A percentile compares a stretch with the other conserved stretches of the same genome.
Evolutionary conservation across 495 filamentous ascomycete species (phyloP).

Genomic region (Hypoxylon rickii): DNA sequence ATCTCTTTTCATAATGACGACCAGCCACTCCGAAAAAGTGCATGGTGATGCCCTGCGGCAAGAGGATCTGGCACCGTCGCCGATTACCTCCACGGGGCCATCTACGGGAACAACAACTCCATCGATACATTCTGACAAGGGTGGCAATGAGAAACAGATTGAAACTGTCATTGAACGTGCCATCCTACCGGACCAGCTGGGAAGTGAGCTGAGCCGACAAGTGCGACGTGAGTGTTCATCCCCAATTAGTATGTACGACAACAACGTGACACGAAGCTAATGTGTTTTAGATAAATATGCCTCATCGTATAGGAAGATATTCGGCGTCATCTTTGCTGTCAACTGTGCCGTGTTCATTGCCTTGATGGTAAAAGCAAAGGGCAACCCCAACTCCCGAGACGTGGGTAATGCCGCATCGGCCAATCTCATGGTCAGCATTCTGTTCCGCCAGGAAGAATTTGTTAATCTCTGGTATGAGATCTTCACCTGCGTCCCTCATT

Average conservation of each 20-base stretch:
- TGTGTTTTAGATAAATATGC: constrained; percentile 35
- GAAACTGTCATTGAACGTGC: constrained; percentile 26
- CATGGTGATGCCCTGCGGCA: constrained; percentile 20
- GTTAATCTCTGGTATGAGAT: constrained; percentile 72
- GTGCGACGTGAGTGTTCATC: constrained; percentile 30
- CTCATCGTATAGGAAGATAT: constrained; percentile 39
- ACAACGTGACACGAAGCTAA: constrained; percentile 18
- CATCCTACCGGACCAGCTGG: constrained; percentile 33
- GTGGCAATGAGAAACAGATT: constrained; percentile 30
- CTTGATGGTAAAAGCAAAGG: constrained; percentile 22
- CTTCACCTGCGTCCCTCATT: constrained; percentile 60
- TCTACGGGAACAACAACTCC: constrained; percentile 33
- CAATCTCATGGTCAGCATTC: constrained; percentile 53
- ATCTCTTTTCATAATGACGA: constrained; percentile 30
- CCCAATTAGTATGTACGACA: neutral
- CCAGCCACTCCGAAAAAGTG: constrained; percentile 27
- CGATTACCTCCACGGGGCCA: constrained; percentile 20
- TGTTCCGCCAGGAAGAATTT: constrained; percentile 75
- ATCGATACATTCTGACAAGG: constrained; percentile 30
- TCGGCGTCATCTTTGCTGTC: constrained; percentile 33
- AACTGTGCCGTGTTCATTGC: constrained; percentile 34
- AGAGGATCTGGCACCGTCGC: constrained; percentile 19
- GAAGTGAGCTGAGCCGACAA: constrained; percentile 32
- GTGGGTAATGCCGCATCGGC: constrained; percentile 49
- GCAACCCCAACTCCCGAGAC: constrained; percentile 35